These are phyloP conservation scores for Halophytophthora batemanensis DNA, from an alignment of 352 stramenopile species.

Conservation along the genomic window DNA sequence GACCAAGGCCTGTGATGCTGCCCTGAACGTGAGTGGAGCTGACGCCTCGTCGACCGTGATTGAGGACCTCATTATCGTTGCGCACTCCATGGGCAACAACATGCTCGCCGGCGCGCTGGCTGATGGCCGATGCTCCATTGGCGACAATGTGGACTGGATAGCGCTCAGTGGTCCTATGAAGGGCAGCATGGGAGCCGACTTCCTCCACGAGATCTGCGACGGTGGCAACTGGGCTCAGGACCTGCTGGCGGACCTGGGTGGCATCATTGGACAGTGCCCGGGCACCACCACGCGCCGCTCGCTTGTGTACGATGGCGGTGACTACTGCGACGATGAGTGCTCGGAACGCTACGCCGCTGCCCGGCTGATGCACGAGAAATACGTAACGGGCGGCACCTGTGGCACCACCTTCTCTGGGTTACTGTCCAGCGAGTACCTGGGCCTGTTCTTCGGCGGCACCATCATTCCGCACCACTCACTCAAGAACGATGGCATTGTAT, in stretches of 20 bases:
- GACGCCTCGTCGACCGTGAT: conserved; percentile 30
- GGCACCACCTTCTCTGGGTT: conserved; percentile 36
- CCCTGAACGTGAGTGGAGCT: conserved; percentile 24
- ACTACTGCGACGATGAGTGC: conserved; percentile 21
- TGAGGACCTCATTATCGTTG: conserved; percentile 47
- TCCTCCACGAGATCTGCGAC: conserved; percentile 32
- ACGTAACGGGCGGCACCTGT: conserved; percentile 39
- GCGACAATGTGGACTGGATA: conserved; percentile 31
- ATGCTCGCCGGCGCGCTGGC: conserved; percentile 45
- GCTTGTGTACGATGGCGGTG: conserved; percentile 38
- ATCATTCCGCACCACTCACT: conserved; percentile 43
- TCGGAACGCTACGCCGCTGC: conserved; percentile 30
- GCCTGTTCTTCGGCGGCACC: conserved; percentile 25
- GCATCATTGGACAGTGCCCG: conserved; percentile 41
- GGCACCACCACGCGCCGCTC: conserved; percentile 25
- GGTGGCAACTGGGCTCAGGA: conserved; percentile 14
- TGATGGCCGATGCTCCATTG: conserved; percentile 41
- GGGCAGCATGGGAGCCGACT: conserved; percentile 50
- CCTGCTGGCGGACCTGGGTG: conserved; percentile 19
- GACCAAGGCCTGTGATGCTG: conserved; percentile 32
- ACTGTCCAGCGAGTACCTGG: conserved; percentile 32
- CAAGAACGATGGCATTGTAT: conserved; percentile 53
- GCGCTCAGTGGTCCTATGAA: conserved; percentile 35
- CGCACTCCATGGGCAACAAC: conserved; percentile 57
- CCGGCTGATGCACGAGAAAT: conserved; percentile 27